Evolutionary conservation across 78 protist genomes (phyloP).

Genomic region (Neovahlkampfia damariscottae): DNA sequence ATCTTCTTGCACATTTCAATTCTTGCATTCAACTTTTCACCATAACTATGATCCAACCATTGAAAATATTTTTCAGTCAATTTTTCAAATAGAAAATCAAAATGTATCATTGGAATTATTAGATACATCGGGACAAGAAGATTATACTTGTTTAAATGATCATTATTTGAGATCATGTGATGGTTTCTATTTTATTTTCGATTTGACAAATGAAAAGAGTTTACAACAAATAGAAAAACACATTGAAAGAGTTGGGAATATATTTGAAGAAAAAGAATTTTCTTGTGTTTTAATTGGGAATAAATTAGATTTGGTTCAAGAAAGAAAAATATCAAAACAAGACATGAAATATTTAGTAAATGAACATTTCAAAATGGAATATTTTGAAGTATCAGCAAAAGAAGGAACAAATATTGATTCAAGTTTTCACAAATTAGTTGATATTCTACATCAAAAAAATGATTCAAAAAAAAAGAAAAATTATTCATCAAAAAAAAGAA

Average conservation of each 20-base stretch:
- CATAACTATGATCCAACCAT: conserved; percentile 57
- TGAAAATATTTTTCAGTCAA: conserved; percentile 25
- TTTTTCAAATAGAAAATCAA: not conserved
- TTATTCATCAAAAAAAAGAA: too few species aligned
- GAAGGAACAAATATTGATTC: not conserved
- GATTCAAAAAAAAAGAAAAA: not conserved
- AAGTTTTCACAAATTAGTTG: not conserved
- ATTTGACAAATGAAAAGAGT: conserved; percentile 2
- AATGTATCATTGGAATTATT: conserved; percentile 27
- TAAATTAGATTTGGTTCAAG: conserved; percentile 32
- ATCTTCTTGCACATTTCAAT: conserved; percentile 37
- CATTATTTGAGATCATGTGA: conserved; percentile 38
- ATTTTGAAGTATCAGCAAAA: conserved; percentile 2
- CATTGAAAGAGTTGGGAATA: not conserved
- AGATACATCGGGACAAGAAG: conserved; percentile 63
- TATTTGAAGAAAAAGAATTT: conserved; percentile 2
- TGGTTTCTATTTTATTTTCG: conserved; percentile 36
- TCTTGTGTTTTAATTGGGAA: conserved; percentile 36
- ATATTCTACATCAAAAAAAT: not conserved
- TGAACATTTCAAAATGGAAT: not conserved
- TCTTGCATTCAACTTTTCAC: conserved; percentile 25
- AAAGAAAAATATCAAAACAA: not conserved
- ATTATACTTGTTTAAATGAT: conserved; percentile 43
- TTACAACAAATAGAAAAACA: conserved; percentile 11
- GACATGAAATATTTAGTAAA: conserved; percentile 10